A percentile compares a stretch with the other conserved stretches of the same genome.
phyloP scores from a whole-genome alignment of 2,329 filamentous ascomycete genomes.

The Pleomassaria siparia region DNA sequence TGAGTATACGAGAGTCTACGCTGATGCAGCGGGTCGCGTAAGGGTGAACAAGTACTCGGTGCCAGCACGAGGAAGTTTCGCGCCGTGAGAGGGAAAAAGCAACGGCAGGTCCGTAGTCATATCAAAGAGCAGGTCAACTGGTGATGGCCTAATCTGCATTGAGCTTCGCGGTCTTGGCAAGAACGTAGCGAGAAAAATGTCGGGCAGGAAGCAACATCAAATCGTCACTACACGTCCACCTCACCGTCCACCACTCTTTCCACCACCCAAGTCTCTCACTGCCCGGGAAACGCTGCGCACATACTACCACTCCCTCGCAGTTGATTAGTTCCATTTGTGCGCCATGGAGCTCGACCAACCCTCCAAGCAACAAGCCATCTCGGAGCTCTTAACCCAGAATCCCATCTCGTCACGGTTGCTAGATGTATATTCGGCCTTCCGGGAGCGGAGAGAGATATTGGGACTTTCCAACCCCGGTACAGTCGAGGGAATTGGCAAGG shows the following conservation, averaged over 20 bases:
- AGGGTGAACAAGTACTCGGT: conserved; percentile 1
- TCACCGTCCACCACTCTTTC: background rate
- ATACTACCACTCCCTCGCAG: conserved; percentile 13
- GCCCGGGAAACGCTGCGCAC: no score
- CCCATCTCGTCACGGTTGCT: conserved; percentile 67
- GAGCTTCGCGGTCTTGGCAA: background rate
- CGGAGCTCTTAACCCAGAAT: conserved; percentile 72
- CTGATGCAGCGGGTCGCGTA: conserved; percentile 3
- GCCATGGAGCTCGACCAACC: conserved; percentile 37
- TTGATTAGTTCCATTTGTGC: conserved; percentile 20
- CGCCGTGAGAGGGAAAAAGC: conserved; percentile 9
- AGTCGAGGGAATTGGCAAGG: conserved; percentile 83
- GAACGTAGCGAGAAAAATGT: conserved; percentile 31
- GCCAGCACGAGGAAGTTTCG: background rate
- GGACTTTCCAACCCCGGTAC: conserved; percentile 91
- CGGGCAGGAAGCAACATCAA: conserved; percentile 1
- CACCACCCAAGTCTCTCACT: background rate
- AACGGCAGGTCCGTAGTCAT: conserved; percentile 12
- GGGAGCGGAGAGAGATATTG: conserved; percentile 81
- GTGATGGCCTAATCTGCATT: background rate
- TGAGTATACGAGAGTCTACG: background rate
- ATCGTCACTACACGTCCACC: background rate
- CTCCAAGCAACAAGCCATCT: conserved; percentile 35
- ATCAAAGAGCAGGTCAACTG: no score
- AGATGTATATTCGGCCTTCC: conserved; percentile 80